Evolutionary conservation across 2,329 filamentous ascomycete species (phyloP), one percentile per base, ranked within the genome.

Genomic region (Clarireedia hainanense): DNA sequence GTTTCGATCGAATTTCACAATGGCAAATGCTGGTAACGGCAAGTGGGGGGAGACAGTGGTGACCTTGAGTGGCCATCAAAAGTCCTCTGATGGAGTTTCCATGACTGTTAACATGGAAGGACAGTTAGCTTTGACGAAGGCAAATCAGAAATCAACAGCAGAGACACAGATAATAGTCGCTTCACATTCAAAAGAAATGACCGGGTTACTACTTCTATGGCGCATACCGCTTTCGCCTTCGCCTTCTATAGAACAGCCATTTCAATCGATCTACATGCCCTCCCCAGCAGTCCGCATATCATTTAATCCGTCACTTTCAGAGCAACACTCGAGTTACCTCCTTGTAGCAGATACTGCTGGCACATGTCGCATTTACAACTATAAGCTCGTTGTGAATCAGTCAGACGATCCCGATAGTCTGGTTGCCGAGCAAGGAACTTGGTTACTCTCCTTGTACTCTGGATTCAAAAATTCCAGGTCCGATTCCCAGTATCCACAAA

Each of bases 31-130:
- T 37, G 83, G 83, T 17, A 80, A 76, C 34, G 81, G 82, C 40
- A 76, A 75, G n/a, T 86, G 83, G 81, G 81, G 81, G 6, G 83
- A 86, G 68, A 77, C 75, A 0, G 69, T 86, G 24, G 73, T 77
- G 1, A 66, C 77, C 10, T 73, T 86, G 6, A 70, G 70, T 17
- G 81, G 82, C 1, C 80, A 82, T 64, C 70, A 72, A 47, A 78
- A 74, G 58, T 70, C 74, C 27, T 79, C 78, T 34, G 74, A 81
- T 57, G 80, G 79, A 5, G 65, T 85, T 10, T 78, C 82, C 2
- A 76, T 86, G 56, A 77, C 76, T 2, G 61, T 83, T 27, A 62
- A 66, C 30, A 50, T 60, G 23, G 15, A 57, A 9, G 36, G 74
- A 72, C 60, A 71, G 74, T 1, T 74, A 73, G 52, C 60, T 57